These are phyloP conservation scores for Debaryomyces fabryi DNA, from an alignment of 1,139 yeast species.

Conservation along the genomic window DNA sequence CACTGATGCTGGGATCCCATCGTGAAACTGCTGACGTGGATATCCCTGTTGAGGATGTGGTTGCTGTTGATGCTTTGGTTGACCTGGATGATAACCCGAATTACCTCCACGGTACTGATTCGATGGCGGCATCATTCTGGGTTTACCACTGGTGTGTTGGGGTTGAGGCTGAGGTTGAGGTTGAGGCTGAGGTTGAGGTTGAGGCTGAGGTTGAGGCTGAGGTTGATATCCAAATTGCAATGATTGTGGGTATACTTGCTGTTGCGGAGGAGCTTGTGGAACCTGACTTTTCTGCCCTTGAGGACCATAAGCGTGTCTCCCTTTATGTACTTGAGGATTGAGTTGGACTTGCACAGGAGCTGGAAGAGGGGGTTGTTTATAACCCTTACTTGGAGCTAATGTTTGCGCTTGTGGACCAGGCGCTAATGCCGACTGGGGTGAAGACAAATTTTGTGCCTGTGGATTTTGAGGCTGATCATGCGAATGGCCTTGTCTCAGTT, in stretches of 20 bases:
- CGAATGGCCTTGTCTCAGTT: background rate
- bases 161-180: conserved; percentile 9
- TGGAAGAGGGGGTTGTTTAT: conserved; percentile 13
- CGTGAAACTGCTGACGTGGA: conserved; percentile 4
- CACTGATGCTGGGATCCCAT: conserved; percentile 8
- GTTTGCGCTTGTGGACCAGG: conserved; percentile 9
- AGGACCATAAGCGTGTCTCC: conserved; percentile 10
- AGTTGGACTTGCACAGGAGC: conserved; percentile 10
- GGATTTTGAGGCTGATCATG: background rate
- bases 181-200: conserved; percentile 9
- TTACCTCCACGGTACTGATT: conserved; percentile 4
- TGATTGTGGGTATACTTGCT: conserved; percentile 19
- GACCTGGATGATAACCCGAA: background rate
- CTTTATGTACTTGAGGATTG: conserved; percentile 11
- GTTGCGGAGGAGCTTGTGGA: conserved; percentile 19
- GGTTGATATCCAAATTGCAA: conserved; percentile 16
- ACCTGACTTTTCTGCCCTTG: conserved; percentile 5
- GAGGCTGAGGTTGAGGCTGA: conserved; percentile 13
- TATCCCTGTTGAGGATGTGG: background rate
- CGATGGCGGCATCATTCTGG: conserved; percentile 7
- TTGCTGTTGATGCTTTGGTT: background rate
- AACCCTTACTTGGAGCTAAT: conserved; percentile 14
- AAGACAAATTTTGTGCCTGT: background rate
- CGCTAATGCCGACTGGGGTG: conserved; percentile 15
- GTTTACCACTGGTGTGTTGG: conserved; percentile 1